phyloP scores from a whole-genome alignment of 495 filamentous ascomycete species.

The Neohortaea acidophila region DNA sequence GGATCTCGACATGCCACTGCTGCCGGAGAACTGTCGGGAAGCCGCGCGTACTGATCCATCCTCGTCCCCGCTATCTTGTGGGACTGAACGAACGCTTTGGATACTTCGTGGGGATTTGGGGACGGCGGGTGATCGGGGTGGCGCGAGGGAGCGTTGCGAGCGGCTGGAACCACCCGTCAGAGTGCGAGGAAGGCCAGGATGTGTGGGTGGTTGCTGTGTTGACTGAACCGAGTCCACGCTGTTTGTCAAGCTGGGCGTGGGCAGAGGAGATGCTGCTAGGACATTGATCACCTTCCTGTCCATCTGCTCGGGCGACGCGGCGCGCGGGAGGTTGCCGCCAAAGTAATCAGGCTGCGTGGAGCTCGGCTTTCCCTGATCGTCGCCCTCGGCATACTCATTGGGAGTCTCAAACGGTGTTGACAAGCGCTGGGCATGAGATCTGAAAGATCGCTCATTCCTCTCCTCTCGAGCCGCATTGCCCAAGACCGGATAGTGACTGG shows the following conservation, averaged over 20 bases:
- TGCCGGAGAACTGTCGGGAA: constrained; percentile 26
- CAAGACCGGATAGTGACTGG: constrained; percentile 15
- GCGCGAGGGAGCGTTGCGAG: constrained; percentile 29
- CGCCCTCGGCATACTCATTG: constrained; percentile 2
- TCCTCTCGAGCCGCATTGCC: constrained; percentile 4
- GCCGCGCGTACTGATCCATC: constrained; percentile 14
- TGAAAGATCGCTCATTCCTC: not conserved
- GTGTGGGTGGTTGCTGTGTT: constrained; percentile 29
- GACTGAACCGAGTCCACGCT: constrained; percentile 20
- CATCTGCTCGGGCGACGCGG: constrained; percentile 36
- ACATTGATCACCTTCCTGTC: constrained; percentile 14
- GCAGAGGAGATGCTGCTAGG: constrained; percentile 10
- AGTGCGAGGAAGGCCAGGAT: too few relatives aligned
- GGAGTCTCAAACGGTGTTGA: constrained; percentile 2
- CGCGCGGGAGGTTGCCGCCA: constrained; percentile 28
- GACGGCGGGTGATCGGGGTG: constrained; percentile 38
- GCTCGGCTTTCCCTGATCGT: not conserved
- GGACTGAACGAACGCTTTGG: constrained; percentile 40
- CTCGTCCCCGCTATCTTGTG: constrained; percentile 51
- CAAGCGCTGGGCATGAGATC: not conserved
- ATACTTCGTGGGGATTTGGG: constrained; percentile 28
- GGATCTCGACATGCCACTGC: constrained; percentile 40
- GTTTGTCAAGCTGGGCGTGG: constrained; percentile 19
- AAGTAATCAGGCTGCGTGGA: constrained; percentile 24
- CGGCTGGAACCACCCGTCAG: constrained; percentile 17